A percentile compares a stretch with the other conserved stretches of the same genome.
Conservation (phyloP, 768 basidiomycete species). For the Hypsizygus marmoreus region DNA sequence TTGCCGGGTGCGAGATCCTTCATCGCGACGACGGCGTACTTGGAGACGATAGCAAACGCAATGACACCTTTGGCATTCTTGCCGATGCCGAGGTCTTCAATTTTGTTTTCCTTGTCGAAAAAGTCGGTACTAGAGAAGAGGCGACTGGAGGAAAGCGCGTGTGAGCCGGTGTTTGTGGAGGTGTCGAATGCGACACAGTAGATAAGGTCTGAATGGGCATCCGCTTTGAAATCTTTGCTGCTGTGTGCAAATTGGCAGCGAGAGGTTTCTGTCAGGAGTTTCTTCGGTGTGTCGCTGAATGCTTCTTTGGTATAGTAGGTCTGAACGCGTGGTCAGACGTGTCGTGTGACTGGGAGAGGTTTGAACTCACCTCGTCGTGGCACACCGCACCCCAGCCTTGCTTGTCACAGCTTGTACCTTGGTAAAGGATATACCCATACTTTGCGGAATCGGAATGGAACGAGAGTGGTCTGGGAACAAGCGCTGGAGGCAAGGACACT, state of each 20-base stretch:
- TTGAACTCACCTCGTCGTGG: slow-evolving; percentile 65
- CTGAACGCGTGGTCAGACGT: slow-evolving; percentile 37
- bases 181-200: slow-evolving; percentile 90
- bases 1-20: slow-evolving; percentile 61
- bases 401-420: slow-evolving; percentile 65
- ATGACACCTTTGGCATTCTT: slow-evolving; percentile 88
- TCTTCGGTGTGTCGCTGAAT: slow-evolving; percentile 61
- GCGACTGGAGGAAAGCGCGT: slow-evolving; percentile 60
- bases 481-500: slow-evolving; percentile 60
- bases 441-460: slow-evolving; percentile 83
- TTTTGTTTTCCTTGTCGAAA: slow-evolving; percentile 61
- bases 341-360: slow-evolving; percentile 3
- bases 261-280: slow-evolving; percentile 70
- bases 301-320: slow-evolving; percentile 89
- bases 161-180: slow-evolving; percentile 44
- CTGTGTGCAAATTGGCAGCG: slow-evolving; percentile 91
- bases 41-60: slow-evolving; percentile 90
- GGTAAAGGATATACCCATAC: slow-evolving; percentile 76
- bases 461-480: slow-evolving; percentile 66
- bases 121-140: slow-evolving; percentile 88
- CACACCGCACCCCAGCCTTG: slow-evolving; percentile 59
- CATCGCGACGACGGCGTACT: slow-evolving; percentile 90
- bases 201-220: slow-evolving; percentile 72
- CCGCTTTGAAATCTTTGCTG: slow-evolving; percentile 78
- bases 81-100: slow-evolving; percentile 86